Evolutionary conservation across 1,139 yeast species (phyloP), one percentile per base, ranked within the genome.

Genomic region (Geotrichum aggregatum): DNA sequence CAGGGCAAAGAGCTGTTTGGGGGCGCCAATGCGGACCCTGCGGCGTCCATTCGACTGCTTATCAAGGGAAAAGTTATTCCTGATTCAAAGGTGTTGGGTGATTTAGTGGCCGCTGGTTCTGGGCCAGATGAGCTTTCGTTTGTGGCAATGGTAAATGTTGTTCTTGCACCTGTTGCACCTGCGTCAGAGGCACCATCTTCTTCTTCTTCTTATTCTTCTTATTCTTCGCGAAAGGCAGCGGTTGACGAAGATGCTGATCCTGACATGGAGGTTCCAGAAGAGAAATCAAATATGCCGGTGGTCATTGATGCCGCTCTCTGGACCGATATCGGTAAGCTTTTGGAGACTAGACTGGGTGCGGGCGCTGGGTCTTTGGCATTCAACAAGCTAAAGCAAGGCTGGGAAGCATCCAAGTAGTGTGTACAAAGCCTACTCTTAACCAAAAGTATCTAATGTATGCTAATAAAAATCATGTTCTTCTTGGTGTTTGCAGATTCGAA

Each of bases 1-100:
- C 19, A 18, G 4, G 31, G 22, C 33, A 26, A 13, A 13, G 33
- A 19, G 16, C 13, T 13, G 33, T 19, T 22, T 13, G 31, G 16
- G 31, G 18, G 6, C 8, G 34, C 11, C 3, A 24, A 21, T 8
- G 31, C 26, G 13, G 26, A 30, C 3, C 34, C 31, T 10, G 43
- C 19, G 3, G 28, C 49, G 7, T 35, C 18, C n/a, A 18, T 48
- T 18, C 33, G 44, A 21, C 14, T 48, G 31, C 38, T 48, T 16
- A 18, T 48, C 13, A 48, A 42, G 39, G 52, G 52, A 16, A 48
- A 48, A 28, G 52, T 48, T 4, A 26, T 36, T 35, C 33, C 31
- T 19, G 52, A 48, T 26, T 48, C 52, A 11, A 43, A 43, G 18
- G 28, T 26, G 19, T n/a, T 48, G 7, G 38, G 33, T n/a, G 42